Evolutionary conservation across 164 flowering plant species (phyloP), one percentile per base, ranked within the genome.

Genomic region (Cinnamomum micranthum): DNA sequence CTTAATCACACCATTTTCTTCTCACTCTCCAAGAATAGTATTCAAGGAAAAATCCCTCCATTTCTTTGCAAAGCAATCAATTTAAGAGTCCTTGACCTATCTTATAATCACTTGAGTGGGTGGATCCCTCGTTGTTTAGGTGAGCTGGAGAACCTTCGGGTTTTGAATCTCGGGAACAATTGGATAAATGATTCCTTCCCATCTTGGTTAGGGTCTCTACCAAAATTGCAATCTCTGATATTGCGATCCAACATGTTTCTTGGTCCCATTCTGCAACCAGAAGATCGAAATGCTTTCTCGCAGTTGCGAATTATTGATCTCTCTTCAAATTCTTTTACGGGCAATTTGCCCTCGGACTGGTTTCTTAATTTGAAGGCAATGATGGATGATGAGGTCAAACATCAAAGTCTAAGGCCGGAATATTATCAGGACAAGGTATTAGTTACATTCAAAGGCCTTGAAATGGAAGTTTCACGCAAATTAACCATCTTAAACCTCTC

Each of bases 41-140:
- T 83, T 6, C 7, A 0, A 0, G 81, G 83, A 41, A 24, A 71
- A 64, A 76, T 81, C 28, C 84, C 84, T 33, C 0, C 28, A 4
- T 87, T 90, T 2, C 50, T 90, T 2, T 92, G 97, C 82, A 77
- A 81, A 60, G 84, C 79, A 0, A 11, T 3, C 0, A 41, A 22
- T 25, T 84, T 88, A n/a, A 76, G 50, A 74, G 86, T 85, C 74
- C 88, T 88, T 31, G 88, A 88, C 51, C 74, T 91, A 14, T 89
- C 95, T 0, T 24, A 73, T 13, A 92, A 91, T 72, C 22, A 11
- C 1, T 77, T 92, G 33, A 76, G 51, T 35, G 89, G 92, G 1
- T 10, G 2, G 1, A 82, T 91, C 6, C 94, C 92, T 0, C 0
- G 10, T 0, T 92, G 97, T 65, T 23, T 92, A 11, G 28, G 35